Evolutionary conservation across 2,329 filamentous ascomycete genomes (phyloP), one percentile per base, ranked within the genome.

Genomic region (Paraphaeosphaeria minitans): DNA sequence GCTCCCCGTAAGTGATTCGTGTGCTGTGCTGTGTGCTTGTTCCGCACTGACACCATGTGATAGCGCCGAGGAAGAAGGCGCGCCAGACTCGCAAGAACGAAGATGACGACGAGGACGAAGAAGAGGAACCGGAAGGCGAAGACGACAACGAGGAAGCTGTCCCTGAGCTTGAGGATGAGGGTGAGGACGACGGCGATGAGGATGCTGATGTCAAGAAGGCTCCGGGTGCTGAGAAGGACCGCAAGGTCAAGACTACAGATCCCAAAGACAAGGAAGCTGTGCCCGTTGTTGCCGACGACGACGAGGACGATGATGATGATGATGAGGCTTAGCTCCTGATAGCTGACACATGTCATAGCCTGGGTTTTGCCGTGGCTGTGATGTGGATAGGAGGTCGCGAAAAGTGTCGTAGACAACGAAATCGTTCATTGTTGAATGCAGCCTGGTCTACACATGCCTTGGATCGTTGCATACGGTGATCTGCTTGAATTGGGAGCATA

Each of bases 41-140:
- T 35, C 16, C 12, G 39, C 14, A 35, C 45, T 57, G n/a, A 62
- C 50, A 53, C 43, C 46, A 31, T 29, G 16, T 57, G 14, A 31
- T 47, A 73, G 74, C 74, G 39, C 72, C 72, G 51, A 76, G 72
- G 68, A 75, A 76, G 65, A 74, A 75, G 64, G 62, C 72, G 49
- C 68, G 67, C 41, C 62, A 66, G 14, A 67, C 67, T 56, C 73
- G 75, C 56, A 70, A 75, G 39, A 66, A 67, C 19, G 64, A 63
- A 19, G 72, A 75, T 7, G 68, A 72, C 4, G 73, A 74, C 3
- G 67, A 70, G 2, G 66, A 71, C 2, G 66, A 71, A 35, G 74
- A 75, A 12, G 74, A 75, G 9, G 66, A 68, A 9, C 65, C 76
- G 54, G 66, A 73, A 24, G 68, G 74, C 48, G 76, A 75, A 35